These are phyloP conservation scores for Saturnispora mendoncae DNA, from an alignment of 805 yeast genomes.

Conservation along the genomic window DNA sequence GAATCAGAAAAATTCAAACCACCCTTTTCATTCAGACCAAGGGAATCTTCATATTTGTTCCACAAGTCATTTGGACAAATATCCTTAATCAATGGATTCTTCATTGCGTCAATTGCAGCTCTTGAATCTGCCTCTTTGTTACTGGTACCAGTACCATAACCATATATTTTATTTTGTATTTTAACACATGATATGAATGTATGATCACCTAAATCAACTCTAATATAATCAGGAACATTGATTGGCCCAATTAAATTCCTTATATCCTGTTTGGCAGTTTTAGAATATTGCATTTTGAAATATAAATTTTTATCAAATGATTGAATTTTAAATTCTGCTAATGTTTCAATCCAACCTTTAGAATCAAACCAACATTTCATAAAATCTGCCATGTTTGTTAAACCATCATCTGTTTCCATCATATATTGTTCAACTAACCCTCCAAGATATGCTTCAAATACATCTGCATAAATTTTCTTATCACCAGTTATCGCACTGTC, in stretches of 20 bases:
- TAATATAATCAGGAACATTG: slow-evolving; percentile 41
- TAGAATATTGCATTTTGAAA: slow-evolving; percentile 14
- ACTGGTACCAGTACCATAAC: slow-evolving; percentile 60
- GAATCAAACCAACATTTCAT: slow-evolving; percentile 38
- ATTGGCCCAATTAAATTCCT: slow-evolving; percentile 45
- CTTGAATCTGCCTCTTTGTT: slow-evolving; percentile 68
- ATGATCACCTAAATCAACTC: slow-evolving; percentile 24
- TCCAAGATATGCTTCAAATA: slow-evolving; percentile 90
- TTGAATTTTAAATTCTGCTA: slow-evolving; percentile 32
- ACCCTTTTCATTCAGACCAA: slow-evolving; percentile 12
- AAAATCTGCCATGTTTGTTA: slow-evolving; percentile 13
- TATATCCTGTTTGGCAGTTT: slow-evolving; percentile 45
- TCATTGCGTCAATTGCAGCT: slow-evolving; percentile 69
- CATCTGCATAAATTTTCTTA: slow-evolving; percentile 75
- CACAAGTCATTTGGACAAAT: slow-evolving; percentile 12
- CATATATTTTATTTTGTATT: slow-evolving; percentile 56
- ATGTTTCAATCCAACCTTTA: slow-evolving; percentile 45
- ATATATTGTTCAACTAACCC: slow-evolving; percentile 45
- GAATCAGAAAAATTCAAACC: slow-evolving; percentile 12
- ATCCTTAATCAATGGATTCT: slow-evolving; percentile 12
- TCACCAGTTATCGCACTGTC: slow-evolving; percentile 43
- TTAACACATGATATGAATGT: slow-evolving; percentile 41
- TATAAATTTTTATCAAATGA: slow-evolving; percentile 13
- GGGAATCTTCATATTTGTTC: slow-evolving; percentile 11
- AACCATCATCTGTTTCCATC: slow-evolving; percentile 49